Evolutionary conservation across 176 grass and related monocot genomes (phyloP).

Genomic region (Aegilops sharonensis): DNA sequence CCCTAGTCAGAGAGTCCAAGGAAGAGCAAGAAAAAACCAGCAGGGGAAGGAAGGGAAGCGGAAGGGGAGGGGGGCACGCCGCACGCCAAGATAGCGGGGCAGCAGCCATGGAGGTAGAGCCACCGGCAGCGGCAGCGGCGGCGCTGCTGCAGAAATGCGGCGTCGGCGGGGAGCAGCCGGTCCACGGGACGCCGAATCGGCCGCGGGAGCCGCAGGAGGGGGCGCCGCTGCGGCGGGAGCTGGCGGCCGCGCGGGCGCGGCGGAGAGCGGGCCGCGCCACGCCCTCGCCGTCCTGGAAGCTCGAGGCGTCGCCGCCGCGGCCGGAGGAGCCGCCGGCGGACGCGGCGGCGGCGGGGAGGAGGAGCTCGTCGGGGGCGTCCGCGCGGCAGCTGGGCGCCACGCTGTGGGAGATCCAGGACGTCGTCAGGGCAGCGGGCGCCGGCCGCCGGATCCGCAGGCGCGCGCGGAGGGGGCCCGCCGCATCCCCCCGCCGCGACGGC

Average conservation of each 20-base stretch:
- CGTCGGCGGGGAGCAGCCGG: not conserved
- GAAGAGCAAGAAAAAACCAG: not conserved
- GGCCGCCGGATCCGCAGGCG: conserved; percentile 51
- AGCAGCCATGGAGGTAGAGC: conserved; percentile 37
- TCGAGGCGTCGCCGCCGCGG: conserved; percentile 44
- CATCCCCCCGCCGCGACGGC: not conserved
- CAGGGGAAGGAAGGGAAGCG: not conserved
- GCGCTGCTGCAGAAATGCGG: conserved; percentile 9
- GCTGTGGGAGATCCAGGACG: conserved; percentile 93
- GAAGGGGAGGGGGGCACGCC: not conserved
- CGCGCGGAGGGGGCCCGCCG: conserved; percentile 19
- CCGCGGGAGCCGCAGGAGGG: conserved; percentile 4
- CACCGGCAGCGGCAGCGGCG: not conserved
- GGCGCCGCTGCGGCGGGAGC: conserved; percentile 15
- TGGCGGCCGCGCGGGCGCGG: conserved; percentile 33
- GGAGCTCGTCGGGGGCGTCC: conserved; percentile 59
- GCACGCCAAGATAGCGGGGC: not conserved
- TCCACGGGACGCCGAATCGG: not conserved
- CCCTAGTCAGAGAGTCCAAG: conserved; percentile 21
- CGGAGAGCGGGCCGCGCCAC: conserved; percentile 48
- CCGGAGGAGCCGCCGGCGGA: not conserved
- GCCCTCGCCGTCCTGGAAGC: conserved; percentile 73
- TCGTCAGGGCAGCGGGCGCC: conserved; percentile 22
- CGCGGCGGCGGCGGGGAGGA: not conserved
- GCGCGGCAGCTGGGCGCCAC: conserved; percentile 89